phyloP scores from a whole-genome alignment of 257 asterid species.

The Penstemon newberryi region DNA sequence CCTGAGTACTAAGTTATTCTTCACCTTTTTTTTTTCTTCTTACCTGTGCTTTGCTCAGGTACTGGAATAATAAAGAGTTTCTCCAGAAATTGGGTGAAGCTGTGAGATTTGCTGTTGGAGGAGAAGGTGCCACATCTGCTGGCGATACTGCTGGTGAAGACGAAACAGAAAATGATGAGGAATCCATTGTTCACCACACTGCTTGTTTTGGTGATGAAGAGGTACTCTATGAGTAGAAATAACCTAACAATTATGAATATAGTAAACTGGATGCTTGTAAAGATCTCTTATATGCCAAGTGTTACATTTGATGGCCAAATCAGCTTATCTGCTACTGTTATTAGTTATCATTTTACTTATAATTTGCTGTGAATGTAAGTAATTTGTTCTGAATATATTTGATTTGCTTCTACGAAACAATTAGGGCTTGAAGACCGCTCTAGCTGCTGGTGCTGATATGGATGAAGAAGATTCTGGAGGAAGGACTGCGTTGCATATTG shows the following conservation, averaged over 20 bases:
- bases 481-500: conserved; percentile 96
- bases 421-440: conserved; percentile 81
- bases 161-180: conserved; percentile 79
- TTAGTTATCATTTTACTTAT: conserved; percentile 26
- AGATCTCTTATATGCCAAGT: not conserved
- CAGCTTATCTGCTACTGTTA: not conserved
- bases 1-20: too few relatives aligned
- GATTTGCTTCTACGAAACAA: conserved; percentile 14
- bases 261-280: conserved; percentile 3
- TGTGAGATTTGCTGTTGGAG: conserved; percentile 56
- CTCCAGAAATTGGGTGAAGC: conserved; percentile 68
- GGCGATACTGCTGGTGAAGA: conserved; percentile 54
- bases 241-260: not conserved
- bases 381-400: too few relatives aligned
- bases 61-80: conserved; percentile 63
- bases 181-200: conserved; percentile 82
- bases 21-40: too few relatives aligned
- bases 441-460: conserved; percentile 85
- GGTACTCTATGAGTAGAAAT: conserved; percentile 40
- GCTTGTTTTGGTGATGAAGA: conserved; percentile 85
- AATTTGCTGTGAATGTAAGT: too few relatives aligned
- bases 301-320: not conserved
- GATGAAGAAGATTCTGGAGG: conserved; percentile 99
- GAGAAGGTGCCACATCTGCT: conserved; percentile 46
- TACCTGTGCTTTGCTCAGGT: conserved; percentile 25